A percentile compares a stretch with the other conserved stretches of the same genome.
These are phyloP conservation scores for Apiotrichum laibachii DNA, from an alignment of 1,284 basidiomycete species.

Conservation along the genomic window DNA sequence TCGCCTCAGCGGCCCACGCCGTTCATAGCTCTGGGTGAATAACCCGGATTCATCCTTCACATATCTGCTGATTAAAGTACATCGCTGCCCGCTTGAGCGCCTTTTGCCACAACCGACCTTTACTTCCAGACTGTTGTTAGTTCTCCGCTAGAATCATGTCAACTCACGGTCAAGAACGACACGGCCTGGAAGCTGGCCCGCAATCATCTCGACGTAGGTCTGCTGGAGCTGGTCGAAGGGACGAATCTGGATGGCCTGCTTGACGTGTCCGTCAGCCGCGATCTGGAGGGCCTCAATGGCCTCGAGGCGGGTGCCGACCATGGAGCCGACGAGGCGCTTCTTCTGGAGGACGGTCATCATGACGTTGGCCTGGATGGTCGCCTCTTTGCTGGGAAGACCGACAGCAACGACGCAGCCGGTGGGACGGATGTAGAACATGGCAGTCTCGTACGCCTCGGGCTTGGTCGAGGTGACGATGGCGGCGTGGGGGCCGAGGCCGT, in stretches of 20 bases:
- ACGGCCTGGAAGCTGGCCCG: constrained; percentile 7
- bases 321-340: constrained; percentile 67
- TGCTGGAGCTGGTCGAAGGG: constrained; percentile 56
- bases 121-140: too few species aligned
- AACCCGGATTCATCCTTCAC: too few species aligned
- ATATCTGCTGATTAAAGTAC: too few species aligned
- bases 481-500: constrained; percentile 66
- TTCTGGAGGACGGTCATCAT: constrained; percentile 72
- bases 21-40: too few species aligned
- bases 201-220: constrained; percentile 7
- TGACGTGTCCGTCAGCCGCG: constrained; percentile 65
- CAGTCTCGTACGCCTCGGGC: constrained; percentile 63
- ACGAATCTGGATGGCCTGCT: constrained; percentile 57
- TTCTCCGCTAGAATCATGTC: too few species aligned
- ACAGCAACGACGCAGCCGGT: constrained; percentile 68
- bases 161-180: constrained; percentile 17
- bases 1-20: too few species aligned
- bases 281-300: constrained; percentile 69
- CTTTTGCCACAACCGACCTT: too few species aligned
- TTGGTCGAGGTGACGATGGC: constrained; percentile 60
- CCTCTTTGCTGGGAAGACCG: constrained; percentile 64
- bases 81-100: too few species aligned
- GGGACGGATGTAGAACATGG: constrained; percentile 64
- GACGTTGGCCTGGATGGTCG: constrained; percentile 53
- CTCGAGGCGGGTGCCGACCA: constrained; percentile 71